Evolutionary conservation across 2,329 filamentous ascomycete genomes (phyloP), one percentile per base, ranked within the genome.

Genomic region (Colletotrichum tanaceti): DNA sequence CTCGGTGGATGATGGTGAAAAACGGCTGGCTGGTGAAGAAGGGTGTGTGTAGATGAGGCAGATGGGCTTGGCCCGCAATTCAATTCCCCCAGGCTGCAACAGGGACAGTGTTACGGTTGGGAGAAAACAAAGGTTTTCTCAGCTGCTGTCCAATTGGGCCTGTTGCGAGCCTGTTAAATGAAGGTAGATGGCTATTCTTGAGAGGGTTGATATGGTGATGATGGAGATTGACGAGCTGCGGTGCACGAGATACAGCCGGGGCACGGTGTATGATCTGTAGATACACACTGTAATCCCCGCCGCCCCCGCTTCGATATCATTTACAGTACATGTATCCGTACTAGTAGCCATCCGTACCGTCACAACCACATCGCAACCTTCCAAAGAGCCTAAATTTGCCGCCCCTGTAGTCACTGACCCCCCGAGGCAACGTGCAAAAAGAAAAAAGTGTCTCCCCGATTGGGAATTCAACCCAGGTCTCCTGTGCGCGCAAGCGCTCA

Each of bases 181-280:
- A 7, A 7, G 24, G 28, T 32, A 32, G 28, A 32, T 18, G 28
- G n/a, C 57, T 65, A 41, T 43, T 18, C 41, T 32, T 46, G 46
- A 35, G 24, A 32, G 24, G 60, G 13, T 65, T 24, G 13, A 47
- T 28, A 50, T 9, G 32, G 18, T 13, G 46, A 41, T 11, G n/a
- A 38, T 32, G 35, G 38, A 52, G 22, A 55, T 54, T 2, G 28
- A 32, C 52, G 64, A 61, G 50, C 62, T 50, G 62, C 32, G 20
- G 65, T 47, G 47, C 61, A 65, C 54, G 65, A 41, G 32, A 24
- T 44, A 49, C 54, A 64, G 28, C 28, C 52, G 64, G 57, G 41
- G 50, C 55, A 55, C n/a, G n/a, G n/a, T n/a, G n/a, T n/a, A n/a
- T n/a, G n/a, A n/a, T n/a, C n/a, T n/a, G n/a, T n/a, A n/a, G n/a